Base-by-base conservation (phyloP, 2,329 filamentous ascomycete species). In the Didymella segeticola region DNA sequence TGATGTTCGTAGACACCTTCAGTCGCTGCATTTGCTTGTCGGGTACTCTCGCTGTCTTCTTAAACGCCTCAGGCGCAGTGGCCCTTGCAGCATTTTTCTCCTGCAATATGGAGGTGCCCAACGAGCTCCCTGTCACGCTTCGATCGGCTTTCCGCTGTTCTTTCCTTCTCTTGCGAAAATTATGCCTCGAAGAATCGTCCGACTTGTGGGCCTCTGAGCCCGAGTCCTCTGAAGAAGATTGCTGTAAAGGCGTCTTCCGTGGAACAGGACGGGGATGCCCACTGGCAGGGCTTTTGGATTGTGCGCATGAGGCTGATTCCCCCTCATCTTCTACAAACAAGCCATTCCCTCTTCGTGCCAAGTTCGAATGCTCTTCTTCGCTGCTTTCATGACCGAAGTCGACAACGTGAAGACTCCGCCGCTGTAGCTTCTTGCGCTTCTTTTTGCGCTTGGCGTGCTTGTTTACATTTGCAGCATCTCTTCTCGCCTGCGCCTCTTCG, bases 371-470 rank as follows among this genome's bases (percentile, higher is more conserved):
- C 17, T 58, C 62, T 17, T 63, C 58, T 5, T 66, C 60, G 39
- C 56, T 62, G 33, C 43, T 56, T 17, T 58, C 50, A 8, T 39
- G 34, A 11, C 50, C 45, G 15, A 11, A 15, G n/a, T n/a, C n/a
- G 5, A 46, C 11, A 4, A 46, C 34, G 15, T 9, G 15, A 10
- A n/a, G 45, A 6, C 19, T 19, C 2, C 42, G 57, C 29, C 38
- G 54, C 31, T 25, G 43, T 29, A 51, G 30, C 37, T 53, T 58
- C 9, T 22, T 39, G n/a, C 63, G 60, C 45, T 67, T 63, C 47
- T 61, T 63, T 1, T 22, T 37, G 15, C 62, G 59, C 45, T 66
- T 68, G 9, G 43, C 42, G 5, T 47, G 34, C 25, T 58, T 66
- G 5, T 15, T 20, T 6, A 10, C 15, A 34, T 53, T 61, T 15